phyloP scores from a whole-genome alignment of 495 filamentous ascomycete species.

The Penicillium nucicola region DNA sequence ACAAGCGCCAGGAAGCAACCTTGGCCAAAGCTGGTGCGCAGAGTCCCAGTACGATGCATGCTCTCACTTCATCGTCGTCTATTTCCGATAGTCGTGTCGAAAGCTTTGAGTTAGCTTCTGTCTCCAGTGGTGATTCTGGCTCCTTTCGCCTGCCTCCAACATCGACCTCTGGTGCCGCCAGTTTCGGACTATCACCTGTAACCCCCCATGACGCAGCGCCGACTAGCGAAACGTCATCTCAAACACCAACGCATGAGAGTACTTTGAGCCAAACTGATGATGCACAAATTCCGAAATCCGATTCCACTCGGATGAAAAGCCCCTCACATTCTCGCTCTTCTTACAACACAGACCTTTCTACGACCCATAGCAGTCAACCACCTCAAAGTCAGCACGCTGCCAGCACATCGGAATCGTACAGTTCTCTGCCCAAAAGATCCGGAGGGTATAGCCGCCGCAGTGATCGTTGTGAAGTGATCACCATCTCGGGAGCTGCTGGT shows the following conservation, averaged over 20 bases:
- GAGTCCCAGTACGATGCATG: slow-evolving; percentile 37
- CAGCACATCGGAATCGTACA: slow-evolving; percentile 31
- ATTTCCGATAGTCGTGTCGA: slow-evolving; percentile 56
- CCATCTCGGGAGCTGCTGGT: slow-evolving; percentile 71
- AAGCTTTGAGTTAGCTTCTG: slow-evolving; percentile 45
- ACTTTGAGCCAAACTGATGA: slow-evolving; percentile 5
- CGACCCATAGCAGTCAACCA: slow-evolving; percentile 23
- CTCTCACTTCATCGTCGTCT: slow-evolving; percentile 54
- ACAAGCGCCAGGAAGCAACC: slow-evolving; percentile 56
- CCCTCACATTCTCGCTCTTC: slow-evolving; percentile 39
- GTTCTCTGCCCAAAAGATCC: slow-evolving; percentile 35
- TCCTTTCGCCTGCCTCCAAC: slow-evolving; percentile 47
- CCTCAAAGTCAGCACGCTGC: slow-evolving; percentile 24
- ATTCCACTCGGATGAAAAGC: slow-evolving; percentile 30
- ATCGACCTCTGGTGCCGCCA: slow-evolving; percentile 33
- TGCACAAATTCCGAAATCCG: neutral
- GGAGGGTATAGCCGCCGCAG: slow-evolving; percentile 59
- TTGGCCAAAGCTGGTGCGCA: slow-evolving; percentile 38
- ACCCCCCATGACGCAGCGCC: slow-evolving; percentile 37
- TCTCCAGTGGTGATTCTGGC: slow-evolving; percentile 53
- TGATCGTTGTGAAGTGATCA: slow-evolving; percentile 73
- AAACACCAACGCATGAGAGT: slow-evolving; percentile 23
- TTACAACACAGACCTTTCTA: slow-evolving; percentile 33
- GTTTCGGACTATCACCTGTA: slow-evolving; percentile 27
- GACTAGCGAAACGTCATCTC: slow-evolving; percentile 34